Evolutionary conservation across 2,329 filamentous ascomycete species (phyloP), one percentile per base, ranked within the genome.

Genomic region (Neurospora sp.): DNA sequence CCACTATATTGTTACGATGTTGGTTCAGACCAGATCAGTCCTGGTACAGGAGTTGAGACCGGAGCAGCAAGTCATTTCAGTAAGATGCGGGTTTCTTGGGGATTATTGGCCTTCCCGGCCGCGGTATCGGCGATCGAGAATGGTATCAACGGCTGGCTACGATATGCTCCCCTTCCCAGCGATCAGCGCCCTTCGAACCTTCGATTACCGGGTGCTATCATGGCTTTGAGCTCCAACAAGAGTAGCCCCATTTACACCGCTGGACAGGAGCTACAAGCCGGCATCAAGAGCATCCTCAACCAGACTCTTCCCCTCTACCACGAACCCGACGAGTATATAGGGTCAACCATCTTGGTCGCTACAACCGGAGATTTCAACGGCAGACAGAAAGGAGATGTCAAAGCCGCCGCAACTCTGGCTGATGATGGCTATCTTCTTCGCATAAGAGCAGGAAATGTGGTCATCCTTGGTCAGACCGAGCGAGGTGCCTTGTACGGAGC

Each of bases 401-500:
- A 62, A 36, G 23, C 52, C n/a, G 37, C 17, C 28, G 70, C 69
- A 6, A 76, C 82, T 5, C 81, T 89, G 15, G 78, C 81, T 39
- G 81, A 83, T 12, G 88, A 89, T 74, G 89, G 89, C 3, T 92
- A 87, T 77, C 89, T 84, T 81, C 81, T 92, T 38, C 83, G 79
- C 72, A 85, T 81, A 5, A 79, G 79, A 5, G 81, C 79, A 8
- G 74, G 79, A 0, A 78, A 78, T 0, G 83, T 90, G 28, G 80
- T 84, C 41, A 91, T 91, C 67, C 75, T 91, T 1, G 89, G 89
- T 0, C 82, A 87, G 71, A 91, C 90, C 73, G 87, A 91, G 75
- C 85, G 89, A 0, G 90, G 88, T 12, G 87, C 88, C 4, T 82
- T 92, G 1, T 92, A 92, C 73, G 90, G 90, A 6, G 83, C 89